phyloP scores from a whole-genome alignment of 768 basidiomycete genomes.

The Solioccasus polychromus region DNA sequence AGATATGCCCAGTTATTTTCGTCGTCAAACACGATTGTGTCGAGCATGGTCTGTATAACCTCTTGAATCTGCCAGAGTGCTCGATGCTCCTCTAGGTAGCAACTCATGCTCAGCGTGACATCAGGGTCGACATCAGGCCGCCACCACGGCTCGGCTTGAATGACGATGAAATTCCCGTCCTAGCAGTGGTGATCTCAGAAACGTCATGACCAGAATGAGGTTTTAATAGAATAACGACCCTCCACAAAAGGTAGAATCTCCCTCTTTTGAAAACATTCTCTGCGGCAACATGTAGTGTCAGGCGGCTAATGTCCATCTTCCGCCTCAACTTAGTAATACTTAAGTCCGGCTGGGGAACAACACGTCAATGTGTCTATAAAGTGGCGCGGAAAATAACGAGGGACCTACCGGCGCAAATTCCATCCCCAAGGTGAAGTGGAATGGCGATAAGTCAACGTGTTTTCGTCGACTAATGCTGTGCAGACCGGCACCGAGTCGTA shows the following conservation, averaged over 20 bases:
- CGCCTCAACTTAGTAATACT: slow-evolving; percentile 21
- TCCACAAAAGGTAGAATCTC: slow-evolving; percentile 28
- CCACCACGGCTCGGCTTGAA: slow-evolving; percentile 32
- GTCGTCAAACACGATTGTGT: slow-evolving; percentile 27
- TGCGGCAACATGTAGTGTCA: slow-evolving; percentile 21
- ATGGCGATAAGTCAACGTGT: slow-evolving; percentile 20
- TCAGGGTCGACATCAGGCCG: slow-evolving; percentile 9
- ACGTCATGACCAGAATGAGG: not conserved
- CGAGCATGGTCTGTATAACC: slow-evolving; percentile 34
- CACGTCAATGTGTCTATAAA: slow-evolving; percentile 1
- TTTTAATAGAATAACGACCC: slow-evolving; percentile 9
- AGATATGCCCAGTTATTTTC: slow-evolving; percentile 35
- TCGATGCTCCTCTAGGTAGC: slow-evolving; percentile 16
- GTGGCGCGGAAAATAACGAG: slow-evolving; percentile 4
- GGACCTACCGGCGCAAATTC: slow-evolving; percentile 32
- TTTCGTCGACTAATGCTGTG: slow-evolving; percentile 12
- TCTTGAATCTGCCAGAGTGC: slow-evolving; percentile 27
- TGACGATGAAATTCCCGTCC: slow-evolving; percentile 26
- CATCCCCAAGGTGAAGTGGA: slow-evolving; percentile 11
- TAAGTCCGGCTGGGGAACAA: slow-evolving; percentile 13
- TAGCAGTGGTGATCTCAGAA: slow-evolving; percentile 14
- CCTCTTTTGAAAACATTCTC: slow-evolving; percentile 8
- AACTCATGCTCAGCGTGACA: not conserved
- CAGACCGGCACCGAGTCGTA: too few species aligned
- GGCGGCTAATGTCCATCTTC: slow-evolving; percentile 22